phyloP scores from a whole-genome alignment of 2,329 filamentous ascomycete species.

The Hirsutella minnesotensis region DNA sequence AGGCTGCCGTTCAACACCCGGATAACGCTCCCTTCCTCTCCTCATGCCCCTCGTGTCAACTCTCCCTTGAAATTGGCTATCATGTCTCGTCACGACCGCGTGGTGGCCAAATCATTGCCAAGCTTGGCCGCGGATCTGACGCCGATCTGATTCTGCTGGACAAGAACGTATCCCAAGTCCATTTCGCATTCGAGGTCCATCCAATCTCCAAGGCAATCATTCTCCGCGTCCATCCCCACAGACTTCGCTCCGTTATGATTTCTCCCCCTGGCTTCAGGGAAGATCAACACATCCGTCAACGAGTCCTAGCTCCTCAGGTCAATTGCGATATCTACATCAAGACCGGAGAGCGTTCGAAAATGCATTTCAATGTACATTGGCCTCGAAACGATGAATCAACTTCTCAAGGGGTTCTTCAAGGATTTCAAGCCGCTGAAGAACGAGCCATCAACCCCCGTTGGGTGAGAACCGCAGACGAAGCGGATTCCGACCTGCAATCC shows the following conservation, averaged over 20 bases:
- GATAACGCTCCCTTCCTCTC: not conserved
- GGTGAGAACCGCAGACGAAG: not conserved
- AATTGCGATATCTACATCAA: not conserved
- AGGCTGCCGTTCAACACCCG: not conserved
- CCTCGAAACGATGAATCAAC: not conserved
- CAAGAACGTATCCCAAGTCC: not conserved
- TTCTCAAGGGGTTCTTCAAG: not conserved
- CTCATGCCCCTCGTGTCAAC: not conserved
- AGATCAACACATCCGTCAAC: not conserved
- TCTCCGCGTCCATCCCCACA: not conserved
- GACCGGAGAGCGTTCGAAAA: not conserved
- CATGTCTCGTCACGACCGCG: not conserved
- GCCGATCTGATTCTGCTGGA: not conserved
- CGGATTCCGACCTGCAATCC: not conserved
- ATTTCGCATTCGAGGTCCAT: conserved; percentile 1
- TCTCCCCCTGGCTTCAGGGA: not conserved
- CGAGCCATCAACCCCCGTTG: not conserved
- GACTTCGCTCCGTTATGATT: not conserved
- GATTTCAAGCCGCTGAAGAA: not conserved
- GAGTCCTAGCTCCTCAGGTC: not conserved
- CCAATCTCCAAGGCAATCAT: not conserved
- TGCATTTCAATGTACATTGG: not conserved
- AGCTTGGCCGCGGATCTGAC: not conserved
- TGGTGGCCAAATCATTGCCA: not conserved
- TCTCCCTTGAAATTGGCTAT: not conserved